phyloP scores from a whole-genome alignment of 768 basidiomycete species.

The Lactarius akahatsu region DNA sequence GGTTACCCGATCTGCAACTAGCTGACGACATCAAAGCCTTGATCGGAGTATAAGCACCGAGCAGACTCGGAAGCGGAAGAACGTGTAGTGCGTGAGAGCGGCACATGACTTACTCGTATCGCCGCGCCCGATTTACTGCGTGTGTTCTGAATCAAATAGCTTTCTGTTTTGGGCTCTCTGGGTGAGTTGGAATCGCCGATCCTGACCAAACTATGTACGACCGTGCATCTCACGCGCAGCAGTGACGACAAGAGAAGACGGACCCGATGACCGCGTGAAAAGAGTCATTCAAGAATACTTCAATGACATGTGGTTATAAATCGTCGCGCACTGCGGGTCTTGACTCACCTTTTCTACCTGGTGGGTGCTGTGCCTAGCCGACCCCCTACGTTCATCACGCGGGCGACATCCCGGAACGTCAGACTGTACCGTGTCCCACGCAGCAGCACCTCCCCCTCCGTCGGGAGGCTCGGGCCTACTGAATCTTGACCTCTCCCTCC shows the following conservation, averaged over 20 bases:
- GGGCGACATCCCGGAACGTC: constrained; percentile 81
- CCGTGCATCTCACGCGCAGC: neutral
- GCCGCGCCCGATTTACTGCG: no score
- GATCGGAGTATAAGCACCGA: no score
- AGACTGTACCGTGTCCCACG: constrained; percentile 72
- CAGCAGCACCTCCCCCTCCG: constrained; percentile 50
- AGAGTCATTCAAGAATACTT: neutral
- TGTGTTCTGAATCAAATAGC: no score
- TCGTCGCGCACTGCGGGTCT: neutral
- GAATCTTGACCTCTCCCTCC: constrained; percentile 37
- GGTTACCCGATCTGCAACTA: no score
- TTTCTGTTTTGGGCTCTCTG: neutral
- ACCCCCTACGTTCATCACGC: constrained; percentile 40
- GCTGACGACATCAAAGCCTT: no score
- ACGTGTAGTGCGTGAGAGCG: no score
- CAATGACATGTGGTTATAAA: no score
- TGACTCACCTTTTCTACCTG: neutral
- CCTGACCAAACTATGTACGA: neutral
- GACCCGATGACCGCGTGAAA: neutral
- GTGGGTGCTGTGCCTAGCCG: neutral
- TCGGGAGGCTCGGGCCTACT: neutral
- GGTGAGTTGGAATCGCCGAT: neutral
- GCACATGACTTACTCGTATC: neutral
- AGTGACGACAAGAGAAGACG: neutral
- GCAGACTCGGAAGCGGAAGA: no score